Conservation (phyloP, 2,329 filamentous ascomycete genomes). For the Trichoderma sp. region DNA sequence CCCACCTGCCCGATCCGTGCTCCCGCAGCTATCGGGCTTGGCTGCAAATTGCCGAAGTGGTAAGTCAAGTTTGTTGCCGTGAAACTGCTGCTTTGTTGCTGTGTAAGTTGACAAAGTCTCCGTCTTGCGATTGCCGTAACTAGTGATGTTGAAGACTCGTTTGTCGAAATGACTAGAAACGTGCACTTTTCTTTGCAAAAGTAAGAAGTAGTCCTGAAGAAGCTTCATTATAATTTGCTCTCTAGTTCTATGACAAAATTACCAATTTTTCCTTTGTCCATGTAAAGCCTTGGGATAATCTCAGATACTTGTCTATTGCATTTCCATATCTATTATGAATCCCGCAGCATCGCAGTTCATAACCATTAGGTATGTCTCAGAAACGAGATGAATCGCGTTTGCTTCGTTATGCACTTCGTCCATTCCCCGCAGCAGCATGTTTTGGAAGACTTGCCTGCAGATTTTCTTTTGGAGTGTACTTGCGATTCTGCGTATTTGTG, state of each 20-base stretch:
- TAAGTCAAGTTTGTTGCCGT: background rate
- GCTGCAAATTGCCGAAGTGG: background rate
- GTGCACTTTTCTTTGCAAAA: background rate
- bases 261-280: background rate
- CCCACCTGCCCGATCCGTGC: constrained; percentile 7
- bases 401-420: background rate
- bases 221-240: background rate
- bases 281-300: background rate
- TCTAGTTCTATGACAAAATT: background rate
- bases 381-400: background rate
- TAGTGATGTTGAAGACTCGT: background rate
- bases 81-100: background rate
- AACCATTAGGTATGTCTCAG: background rate
- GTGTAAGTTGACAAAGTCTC: background rate
- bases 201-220: background rate
- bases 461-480: background rate
- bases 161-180: background rate
- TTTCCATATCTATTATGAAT: background rate
- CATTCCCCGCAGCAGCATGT: background rate
- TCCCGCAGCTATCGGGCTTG: constrained; percentile 7
- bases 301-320: background rate
- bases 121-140: background rate
- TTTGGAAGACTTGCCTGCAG: background rate
- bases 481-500: background rate
- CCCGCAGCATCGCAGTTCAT: background rate